Evolutionary conservation across 176 grass and related monocot genomes (phyloP).

Genomic region (Paspalum notatum): DNA sequence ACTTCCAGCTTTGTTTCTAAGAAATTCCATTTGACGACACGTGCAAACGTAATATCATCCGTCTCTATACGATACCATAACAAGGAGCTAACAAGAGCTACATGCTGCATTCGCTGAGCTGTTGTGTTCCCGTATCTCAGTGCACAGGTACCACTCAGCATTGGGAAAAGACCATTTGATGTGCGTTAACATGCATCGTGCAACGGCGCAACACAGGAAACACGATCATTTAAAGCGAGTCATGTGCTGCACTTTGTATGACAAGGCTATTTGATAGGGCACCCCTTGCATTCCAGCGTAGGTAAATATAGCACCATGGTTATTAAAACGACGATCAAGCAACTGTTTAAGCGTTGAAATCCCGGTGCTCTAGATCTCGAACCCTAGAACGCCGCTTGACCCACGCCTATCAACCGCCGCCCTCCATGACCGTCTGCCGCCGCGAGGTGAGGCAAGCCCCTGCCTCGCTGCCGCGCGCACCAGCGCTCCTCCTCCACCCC

Average conservation of each 20-base stretch:
- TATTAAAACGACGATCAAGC: too few relatives aligned
- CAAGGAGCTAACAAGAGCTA: neutral
- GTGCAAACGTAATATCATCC: neutral
- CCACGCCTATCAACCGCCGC: too few relatives aligned
- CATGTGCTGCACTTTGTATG: constrained; percentile 20
- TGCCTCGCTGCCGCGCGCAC: too few relatives aligned
- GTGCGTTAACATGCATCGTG: neutral
- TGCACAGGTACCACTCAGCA: neutral
- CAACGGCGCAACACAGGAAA: neutral
- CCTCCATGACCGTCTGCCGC: too few relatives aligned
- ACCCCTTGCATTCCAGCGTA: neutral
- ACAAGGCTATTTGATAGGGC: neutral
- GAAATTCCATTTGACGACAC: constrained; percentile 6
- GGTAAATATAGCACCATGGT: neutral
- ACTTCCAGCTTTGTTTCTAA: neutral
- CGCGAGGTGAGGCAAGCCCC: too few relatives aligned
- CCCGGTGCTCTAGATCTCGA: too few relatives aligned
- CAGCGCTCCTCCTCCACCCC: too few relatives aligned
- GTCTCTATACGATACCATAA: neutral
- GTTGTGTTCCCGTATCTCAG: constrained; percentile 23
- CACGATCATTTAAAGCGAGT: neutral
- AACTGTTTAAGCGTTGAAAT: too few relatives aligned
- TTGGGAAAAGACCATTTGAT: neutral
- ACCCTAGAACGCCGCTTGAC: too few relatives aligned
- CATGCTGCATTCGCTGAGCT: constrained; percentile 4